phyloP scores from a whole-genome alignment of 352 stramenopile genomes.

The Phytophthora idaei region DNA sequence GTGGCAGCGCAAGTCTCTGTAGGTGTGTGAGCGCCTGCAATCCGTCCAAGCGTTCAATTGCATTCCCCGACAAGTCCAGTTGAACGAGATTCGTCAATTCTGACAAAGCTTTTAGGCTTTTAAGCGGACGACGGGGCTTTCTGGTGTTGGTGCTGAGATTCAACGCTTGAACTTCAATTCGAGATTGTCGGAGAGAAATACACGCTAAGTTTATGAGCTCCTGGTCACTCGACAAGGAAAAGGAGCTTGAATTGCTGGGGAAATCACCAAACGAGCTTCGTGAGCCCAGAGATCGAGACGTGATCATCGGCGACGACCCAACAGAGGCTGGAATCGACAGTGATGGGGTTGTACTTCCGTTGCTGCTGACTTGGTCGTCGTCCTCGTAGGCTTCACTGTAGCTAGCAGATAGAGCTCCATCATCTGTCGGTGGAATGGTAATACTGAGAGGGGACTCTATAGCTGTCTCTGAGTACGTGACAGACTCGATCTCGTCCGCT shows the following conservation, averaged over 20 bases:
- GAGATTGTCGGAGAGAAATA: constrained; percentile 27
- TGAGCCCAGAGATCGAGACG: constrained; percentile 24
- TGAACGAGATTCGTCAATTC: constrained; percentile 56
- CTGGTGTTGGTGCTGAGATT: constrained; percentile 57
- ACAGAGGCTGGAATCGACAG: constrained; percentile 23
- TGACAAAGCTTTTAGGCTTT: constrained; percentile 55
- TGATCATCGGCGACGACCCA: constrained; percentile 22
- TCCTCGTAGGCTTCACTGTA: constrained; percentile 24
- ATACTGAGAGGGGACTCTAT: constrained; percentile 24
- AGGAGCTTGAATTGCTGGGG: constrained; percentile 24
- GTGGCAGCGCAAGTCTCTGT: constrained; percentile 51
- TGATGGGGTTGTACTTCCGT: constrained; percentile 10
- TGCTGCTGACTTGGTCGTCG: constrained; percentile 26
- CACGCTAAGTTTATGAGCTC: constrained; percentile 51
- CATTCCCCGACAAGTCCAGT: constrained; percentile 73
- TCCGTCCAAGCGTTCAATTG: constrained; percentile 57
- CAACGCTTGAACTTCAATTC: constrained; percentile 37
- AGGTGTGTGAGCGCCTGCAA: constrained; percentile 58
- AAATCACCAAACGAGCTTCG: constrained; percentile 36
- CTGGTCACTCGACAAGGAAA: constrained; percentile 33
- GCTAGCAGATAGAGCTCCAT: constrained; percentile 15
- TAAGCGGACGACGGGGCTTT: constrained; percentile 61
- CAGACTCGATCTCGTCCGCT: constrained; percentile 2
- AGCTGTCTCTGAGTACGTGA: constrained; percentile 8
- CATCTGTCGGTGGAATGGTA: constrained; percentile 14